These are phyloP conservation scores for Volvariella volvacea DNA, from an alignment of 1,284 basidiomycete species.

Conservation along the genomic window DNA sequence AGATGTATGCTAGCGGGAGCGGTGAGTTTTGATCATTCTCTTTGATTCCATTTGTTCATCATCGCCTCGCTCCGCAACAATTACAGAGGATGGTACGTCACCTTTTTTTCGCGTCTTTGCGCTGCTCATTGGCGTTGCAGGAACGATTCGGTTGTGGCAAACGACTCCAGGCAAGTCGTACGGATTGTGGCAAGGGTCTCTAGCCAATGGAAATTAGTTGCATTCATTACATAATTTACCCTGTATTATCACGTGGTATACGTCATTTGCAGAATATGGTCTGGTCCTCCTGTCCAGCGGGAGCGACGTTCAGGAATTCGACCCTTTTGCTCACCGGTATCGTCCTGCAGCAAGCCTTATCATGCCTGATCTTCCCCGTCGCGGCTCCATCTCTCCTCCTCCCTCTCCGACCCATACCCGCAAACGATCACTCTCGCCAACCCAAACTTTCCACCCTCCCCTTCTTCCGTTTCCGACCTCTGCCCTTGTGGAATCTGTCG, in stretches of 20 bases:
- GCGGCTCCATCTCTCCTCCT: conserved; percentile 20
- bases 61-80: conserved; percentile 1
- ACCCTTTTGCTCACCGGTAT: too few species aligned
- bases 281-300: too few species aligned
- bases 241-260: conserved; percentile 5
- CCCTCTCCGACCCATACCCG: conserved; percentile 4
- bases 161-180: conserved; percentile 90
- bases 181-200: conserved; percentile 82
- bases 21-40: conserved; percentile 43
- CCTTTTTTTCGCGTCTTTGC: neutral
- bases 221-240: conserved; percentile 9
- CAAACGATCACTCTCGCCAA: conserved; percentile 26
- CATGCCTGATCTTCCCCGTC: conserved; percentile 18
- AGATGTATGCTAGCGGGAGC: conserved; percentile 94
- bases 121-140: conserved; percentile 26
- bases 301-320: too few species aligned
- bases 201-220: conserved; percentile 40
- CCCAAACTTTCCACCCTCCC: conserved; percentile 38
- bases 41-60: conserved; percentile 1
- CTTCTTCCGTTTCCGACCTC: conserved; percentile 39
- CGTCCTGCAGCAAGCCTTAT: neutral
- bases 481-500: conserved; percentile 47
- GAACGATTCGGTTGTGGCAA: conserved; percentile 95
- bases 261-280: conserved; percentile 1
- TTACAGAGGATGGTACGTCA: conserved; percentile 62